Evolutionary conservation across 2,329 filamentous ascomycete genomes (phyloP), one percentile per base, ranked within the genome.

Genomic region (Neophaeococcomyces mojaviensis): DNA sequence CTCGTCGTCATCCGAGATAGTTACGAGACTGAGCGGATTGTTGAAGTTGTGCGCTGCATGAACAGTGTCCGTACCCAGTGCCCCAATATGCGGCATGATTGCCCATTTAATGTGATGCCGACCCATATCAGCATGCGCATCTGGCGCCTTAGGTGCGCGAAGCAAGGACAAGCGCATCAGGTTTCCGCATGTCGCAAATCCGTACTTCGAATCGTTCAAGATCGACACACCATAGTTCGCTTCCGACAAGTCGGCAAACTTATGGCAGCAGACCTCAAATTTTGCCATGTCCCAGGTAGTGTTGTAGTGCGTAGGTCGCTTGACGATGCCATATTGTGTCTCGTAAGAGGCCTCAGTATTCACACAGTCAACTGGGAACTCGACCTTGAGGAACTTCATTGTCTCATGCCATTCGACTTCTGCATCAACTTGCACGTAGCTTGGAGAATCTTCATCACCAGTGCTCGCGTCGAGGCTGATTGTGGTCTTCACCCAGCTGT

Each of bases 371-470:
- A 96, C 89, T 0, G 92, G 90, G 68, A 98, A 98, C 64, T 98
- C 92, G 41, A 97, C 90, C 73, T 98, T 98, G 61, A 98, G 77
- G 74, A 97, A 97, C 62, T 92, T 94, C 84, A 92, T 96, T 10
- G 81, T 88, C 66, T 98, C 92, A 56, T 84, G 85, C 92, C 92
- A 98, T 61, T 96, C 87, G n/a, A 97, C 86, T 55, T 94, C 87
- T 41, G 83, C 84, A 33, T 80, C 76, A 52, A 90, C 81, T 54
- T 94, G 85, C 13, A 97, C 77, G 53, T 80, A 82, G 0, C 82
- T 84, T 26, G 79, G 76, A 28, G 80, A 70, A 26, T 44, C 44
- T 15, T 10, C 22, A 32, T 78, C 78, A 41, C 79, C 72, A 16
- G 85, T 67, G 12, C 80, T 77, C 1, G 87, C 84, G 2, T 81